Evolutionary conservation across 495 filamentous ascomycete species (phyloP), one percentile per base, ranked within the genome.

Genomic region (Astrocystis sublimbata): DNA sequence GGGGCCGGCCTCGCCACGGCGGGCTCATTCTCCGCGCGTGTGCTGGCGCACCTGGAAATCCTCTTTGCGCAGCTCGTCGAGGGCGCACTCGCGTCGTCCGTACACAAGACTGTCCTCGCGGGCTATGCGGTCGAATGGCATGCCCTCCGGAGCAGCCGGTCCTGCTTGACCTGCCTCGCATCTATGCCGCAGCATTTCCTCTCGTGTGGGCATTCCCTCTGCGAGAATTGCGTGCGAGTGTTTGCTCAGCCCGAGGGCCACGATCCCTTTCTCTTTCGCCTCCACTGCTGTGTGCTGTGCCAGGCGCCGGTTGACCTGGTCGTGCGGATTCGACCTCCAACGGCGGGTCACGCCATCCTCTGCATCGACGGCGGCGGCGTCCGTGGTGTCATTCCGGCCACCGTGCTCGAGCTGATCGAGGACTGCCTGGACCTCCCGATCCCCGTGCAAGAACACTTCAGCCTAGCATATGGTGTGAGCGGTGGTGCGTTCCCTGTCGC

Each of bases 341-440:
- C 35, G 35, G 35, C 35, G 35, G 35, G 40, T 24, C 12, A 56
- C 35, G 35, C 24, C 15, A 56, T 56, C 12, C 28, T 56, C 21
- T 56, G 24, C 24, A 56, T 56, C 35, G 35, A 56, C 26, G 24
- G 40, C 53, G 35, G 35, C 24, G 35, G 53, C 17, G 53, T 56
- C 40, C 40, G 40, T 2, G 15, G 40, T 24, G 35, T 56, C 24
- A 56, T 56, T 31, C 35, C 35, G 21, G 24, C 40, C 6, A 40
- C n/a, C 35, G 35, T 56, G 13, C 40, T 56, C 35, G 6, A 56
- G 15, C 17, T 4, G 35, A 56, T 56, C 15, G 28, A 56, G 24
- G 21, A 56, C 19, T 42, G 40, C 26, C 2, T 56, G 42, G 24
- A 26, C 53, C 53, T 42, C 35, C 24, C 24, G 24, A 56, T 56